These are phyloP conservation scores for Trifolium fragiferum DNA, from an alignment of 306 rosid species.

Conservation along the genomic window DNA sequence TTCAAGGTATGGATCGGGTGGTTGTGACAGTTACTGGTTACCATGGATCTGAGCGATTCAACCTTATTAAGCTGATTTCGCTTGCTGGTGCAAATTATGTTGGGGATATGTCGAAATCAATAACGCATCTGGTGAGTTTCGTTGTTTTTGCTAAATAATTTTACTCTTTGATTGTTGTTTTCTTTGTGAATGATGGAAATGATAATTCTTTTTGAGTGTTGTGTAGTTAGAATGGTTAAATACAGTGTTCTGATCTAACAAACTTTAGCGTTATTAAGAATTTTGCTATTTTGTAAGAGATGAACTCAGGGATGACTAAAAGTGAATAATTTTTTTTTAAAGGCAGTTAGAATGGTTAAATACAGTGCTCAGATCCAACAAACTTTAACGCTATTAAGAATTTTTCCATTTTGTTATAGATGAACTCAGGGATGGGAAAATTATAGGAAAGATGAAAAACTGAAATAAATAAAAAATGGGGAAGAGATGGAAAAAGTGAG, in stretches of 20 bases:
- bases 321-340: no score
- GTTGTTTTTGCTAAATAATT: not conserved
- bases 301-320: not conserved
- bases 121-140: constrained; percentile 77
- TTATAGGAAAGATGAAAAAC: not conserved
- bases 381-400: not conserved
- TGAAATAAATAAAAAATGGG: not conserved
- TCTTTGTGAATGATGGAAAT: not conserved
- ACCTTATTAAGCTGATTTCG: constrained; percentile 77
- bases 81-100: constrained; percentile 72
- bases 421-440: not conserved
- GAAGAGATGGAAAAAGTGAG: not conserved
- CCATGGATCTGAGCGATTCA: constrained; percentile 66
- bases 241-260: not conserved
- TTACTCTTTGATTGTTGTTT: not conserved
- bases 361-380: not conserved
- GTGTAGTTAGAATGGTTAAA: not conserved
- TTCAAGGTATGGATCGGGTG: constrained; percentile 76
- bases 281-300: not conserved
- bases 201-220: not conserved
- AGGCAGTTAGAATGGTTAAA: not conserved
- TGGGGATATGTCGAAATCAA: constrained; percentile 70
- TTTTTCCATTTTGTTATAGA: not conserved
- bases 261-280: not conserved
- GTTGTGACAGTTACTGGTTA: constrained; percentile 87